Conservation (phyloP, 805 yeast species). For the Isabelozyma rhagii region DNA sequence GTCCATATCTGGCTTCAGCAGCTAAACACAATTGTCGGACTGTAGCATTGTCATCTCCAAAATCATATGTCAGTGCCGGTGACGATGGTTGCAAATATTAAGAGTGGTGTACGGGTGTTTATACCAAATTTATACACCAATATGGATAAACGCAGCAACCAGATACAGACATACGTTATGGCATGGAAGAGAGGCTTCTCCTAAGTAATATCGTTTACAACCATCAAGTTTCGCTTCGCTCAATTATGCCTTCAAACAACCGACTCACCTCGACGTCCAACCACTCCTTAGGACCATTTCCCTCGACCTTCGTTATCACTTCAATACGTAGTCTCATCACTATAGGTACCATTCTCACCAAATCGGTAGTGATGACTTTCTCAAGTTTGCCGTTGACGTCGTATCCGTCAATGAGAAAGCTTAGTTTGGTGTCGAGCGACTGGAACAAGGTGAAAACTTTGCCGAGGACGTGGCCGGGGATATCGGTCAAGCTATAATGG, state of each 20-base stretch:
- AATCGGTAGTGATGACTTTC: slow-evolving; percentile 27
- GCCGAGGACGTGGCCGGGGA: slow-evolving; percentile 3
- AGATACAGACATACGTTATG: too few relatives aligned
- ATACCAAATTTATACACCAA: too few relatives aligned
- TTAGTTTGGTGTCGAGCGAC: slow-evolving; percentile 26
- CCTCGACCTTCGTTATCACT: slow-evolving; percentile 23
- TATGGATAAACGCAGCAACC: too few relatives aligned
- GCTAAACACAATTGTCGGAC: too few relatives aligned
- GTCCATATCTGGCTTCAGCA: too few relatives aligned
- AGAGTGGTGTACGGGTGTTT: too few relatives aligned
- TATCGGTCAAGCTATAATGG: slow-evolving; percentile 20
- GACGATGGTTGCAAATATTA: too few relatives aligned
- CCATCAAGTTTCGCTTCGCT: not conserved
- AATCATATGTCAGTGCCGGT: too few relatives aligned
- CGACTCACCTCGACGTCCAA: slow-evolving; percentile 36
- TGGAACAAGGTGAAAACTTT: slow-evolving; percentile 26
- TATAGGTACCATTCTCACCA: slow-evolving; percentile 30
- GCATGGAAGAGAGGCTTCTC: too few relatives aligned
- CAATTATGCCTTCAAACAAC: slow-evolving; percentile 35
- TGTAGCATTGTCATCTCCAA: too few relatives aligned
- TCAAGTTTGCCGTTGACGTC: slow-evolving; percentile 1
- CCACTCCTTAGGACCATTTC: slow-evolving; percentile 5
- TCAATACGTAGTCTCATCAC: slow-evolving; percentile 28
- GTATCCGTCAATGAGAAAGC: slow-evolving; percentile 32
- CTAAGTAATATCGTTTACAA: too few relatives aligned